Evolutionary conservation across 2,329 filamentous ascomycete genomes (phyloP).

Genomic region (Colletotrichum orbiculare): DNA sequence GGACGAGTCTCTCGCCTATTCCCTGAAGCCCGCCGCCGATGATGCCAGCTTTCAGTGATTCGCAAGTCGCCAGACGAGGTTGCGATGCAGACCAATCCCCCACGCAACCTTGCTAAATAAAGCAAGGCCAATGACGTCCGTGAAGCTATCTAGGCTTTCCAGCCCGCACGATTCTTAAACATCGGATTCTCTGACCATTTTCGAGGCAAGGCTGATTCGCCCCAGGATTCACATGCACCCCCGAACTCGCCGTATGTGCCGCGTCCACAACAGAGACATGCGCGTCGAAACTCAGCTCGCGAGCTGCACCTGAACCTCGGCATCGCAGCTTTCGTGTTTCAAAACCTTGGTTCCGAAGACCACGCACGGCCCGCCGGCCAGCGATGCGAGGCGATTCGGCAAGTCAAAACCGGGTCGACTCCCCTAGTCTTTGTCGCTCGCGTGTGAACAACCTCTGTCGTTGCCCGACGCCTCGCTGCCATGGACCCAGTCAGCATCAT

Average conservation of each 20-base stretch:
- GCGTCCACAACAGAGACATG: slow-evolving; percentile 1
- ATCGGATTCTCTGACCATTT: too few species aligned
- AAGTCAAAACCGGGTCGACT: not conserved
- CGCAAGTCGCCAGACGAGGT: too few species aligned
- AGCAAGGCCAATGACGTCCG: too few species aligned
- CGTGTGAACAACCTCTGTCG: not conserved
- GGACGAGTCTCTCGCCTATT: too few species aligned
- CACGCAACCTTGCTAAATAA: too few species aligned
- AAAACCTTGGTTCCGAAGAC: not conserved
- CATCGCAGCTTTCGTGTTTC: slow-evolving; percentile 3
- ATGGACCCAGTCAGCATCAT: slow-evolving; percentile 45
- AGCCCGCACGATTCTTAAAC: too few species aligned
- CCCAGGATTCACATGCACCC: not conserved
- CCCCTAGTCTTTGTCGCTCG: not conserved
- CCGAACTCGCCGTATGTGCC: not conserved
- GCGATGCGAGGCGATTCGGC: not conserved
- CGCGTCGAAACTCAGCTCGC: slow-evolving; percentile 6
- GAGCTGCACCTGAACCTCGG: slow-evolving; percentile 11
- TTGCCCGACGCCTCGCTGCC: not conserved
- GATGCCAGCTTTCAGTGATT: too few species aligned
- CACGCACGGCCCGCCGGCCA: slow-evolving; percentile 1
- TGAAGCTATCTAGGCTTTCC: too few species aligned
- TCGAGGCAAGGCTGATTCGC: not conserved
- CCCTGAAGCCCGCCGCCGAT: too few species aligned
- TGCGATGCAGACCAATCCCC: too few species aligned